These are phyloP conservation scores for Volutella citrinella DNA, from an alignment of 2,329 filamentous ascomycete genomes.

Conservation along the genomic window DNA sequence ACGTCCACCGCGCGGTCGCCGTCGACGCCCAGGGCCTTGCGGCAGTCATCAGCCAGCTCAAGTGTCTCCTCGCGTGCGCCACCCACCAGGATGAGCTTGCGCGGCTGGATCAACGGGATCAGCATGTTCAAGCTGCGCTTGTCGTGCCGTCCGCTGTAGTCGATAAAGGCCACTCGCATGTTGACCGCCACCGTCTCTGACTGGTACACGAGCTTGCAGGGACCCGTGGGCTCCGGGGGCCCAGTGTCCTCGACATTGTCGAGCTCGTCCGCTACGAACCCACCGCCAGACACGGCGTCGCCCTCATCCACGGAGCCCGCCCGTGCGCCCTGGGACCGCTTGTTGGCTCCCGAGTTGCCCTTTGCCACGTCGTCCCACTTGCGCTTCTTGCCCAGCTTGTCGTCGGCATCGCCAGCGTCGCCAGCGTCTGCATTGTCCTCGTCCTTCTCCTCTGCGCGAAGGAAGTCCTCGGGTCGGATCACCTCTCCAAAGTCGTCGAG, in stretches of 20 bases:
- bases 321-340: constrained; percentile 53
- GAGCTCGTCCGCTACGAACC: constrained; percentile 51
- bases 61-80: constrained; percentile 77
- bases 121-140: constrained; percentile 92
- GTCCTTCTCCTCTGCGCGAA: constrained; percentile 88
- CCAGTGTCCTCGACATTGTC: constrained; percentile 58
- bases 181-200: constrained; percentile 64
- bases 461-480: constrained; percentile 90
- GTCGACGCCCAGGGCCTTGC: constrained; percentile 54
- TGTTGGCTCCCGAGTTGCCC: constrained; percentile 44
- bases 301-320: constrained; percentile 44
- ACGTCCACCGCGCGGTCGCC: constrained; percentile 62
- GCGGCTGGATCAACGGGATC: constrained; percentile 87
- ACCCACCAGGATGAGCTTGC: constrained; percentile 89
- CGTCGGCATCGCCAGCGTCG: constrained; percentile 43
- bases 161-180: constrained; percentile 79
- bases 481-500: constrained; percentile 91
- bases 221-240: constrained; percentile 54
- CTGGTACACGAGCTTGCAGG: constrained; percentile 70
- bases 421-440: constrained; percentile 59
- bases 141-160: constrained; percentile 90
- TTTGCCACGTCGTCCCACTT: constrained; percentile 77
- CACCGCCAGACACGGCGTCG: constrained; percentile 30
- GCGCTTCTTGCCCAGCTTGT: constrained; percentile 82
- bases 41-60: constrained; percentile 75